Evolutionary conservation across 2,329 filamentous ascomycete species (phyloP), one percentile per base, ranked within the genome.

Genomic region (Coniochaeta prunicola): DNA sequence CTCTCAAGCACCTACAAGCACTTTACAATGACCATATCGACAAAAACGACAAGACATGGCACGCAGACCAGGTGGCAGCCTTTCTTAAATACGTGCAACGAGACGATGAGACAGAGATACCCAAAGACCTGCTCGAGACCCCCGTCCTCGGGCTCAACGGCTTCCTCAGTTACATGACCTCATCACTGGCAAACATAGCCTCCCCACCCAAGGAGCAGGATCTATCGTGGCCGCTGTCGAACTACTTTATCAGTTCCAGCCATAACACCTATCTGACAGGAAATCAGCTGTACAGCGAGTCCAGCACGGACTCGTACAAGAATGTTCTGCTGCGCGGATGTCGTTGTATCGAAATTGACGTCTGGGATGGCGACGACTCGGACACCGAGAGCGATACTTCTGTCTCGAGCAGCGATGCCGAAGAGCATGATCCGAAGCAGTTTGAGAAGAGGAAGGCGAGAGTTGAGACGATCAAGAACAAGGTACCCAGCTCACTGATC

Each of bases 211-310:
- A 67, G 26, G 62, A 73, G 2, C 69, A 76, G 58, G 81, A 85
- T 58, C 81, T 94, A 58, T 84, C 91, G 57, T 88, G 86, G 67
- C 92, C 92, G 0, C 76, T 97, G 62, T 89, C 91, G 60, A 92
- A 91, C 74, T 97, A 97, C 74, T 96, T 91, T 74, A 91, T 97
- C 70, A 96, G 88, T 62, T 96, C 91, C 66, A 96, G 92, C 59
- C 92, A 97, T 79, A 97, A 97, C 74, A 97, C 92, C 0, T 97
- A 97, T 66, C 83, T 97, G 24, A 84, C 92, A 1, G 92, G 92
- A 26, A 90, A 93, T 69, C 92, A 97, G 76, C 85, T 96, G 15
- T 91, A 84, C 61, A 93, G 91, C 65, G 85, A 89, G 61, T 94
- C 91, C 57, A 96, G 92, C 69, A 91, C 91, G 0, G 89, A 92